Conservation (phyloP, 768 basidiomycete species). For the Lactarius akahatsu region DNA sequence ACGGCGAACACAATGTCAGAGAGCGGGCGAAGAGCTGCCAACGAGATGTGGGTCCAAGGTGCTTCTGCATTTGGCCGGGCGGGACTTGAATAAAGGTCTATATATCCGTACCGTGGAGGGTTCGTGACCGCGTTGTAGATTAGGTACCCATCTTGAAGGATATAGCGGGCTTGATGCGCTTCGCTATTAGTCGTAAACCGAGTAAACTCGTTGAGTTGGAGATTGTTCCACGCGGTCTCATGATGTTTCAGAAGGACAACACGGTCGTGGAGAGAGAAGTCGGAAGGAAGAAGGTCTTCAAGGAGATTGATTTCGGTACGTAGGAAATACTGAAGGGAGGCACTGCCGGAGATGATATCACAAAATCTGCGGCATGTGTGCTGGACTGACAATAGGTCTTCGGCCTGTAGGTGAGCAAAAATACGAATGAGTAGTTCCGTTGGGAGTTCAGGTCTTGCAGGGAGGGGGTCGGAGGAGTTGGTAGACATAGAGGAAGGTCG, state of each 20-base stretch:
- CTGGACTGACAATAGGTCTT: slow-evolving; percentile 5
- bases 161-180: not conserved
- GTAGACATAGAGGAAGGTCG: not conserved
- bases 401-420: not conserved
- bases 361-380: slow-evolving; percentile 1
- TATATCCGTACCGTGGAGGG: slow-evolving; percentile 9
- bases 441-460: not conserved
- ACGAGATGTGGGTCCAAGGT: slow-evolving; percentile 8
- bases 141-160: slow-evolving; percentile 7
- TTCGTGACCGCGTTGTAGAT: not conserved
- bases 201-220: not conserved
- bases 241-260: not conserved
- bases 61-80: not conserved
- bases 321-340: slow-evolving; percentile 9
- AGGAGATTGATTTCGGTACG: not conserved
- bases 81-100: slow-evolving; percentile 11
- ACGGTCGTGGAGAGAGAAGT: slow-evolving; percentile 1
- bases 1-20: slow-evolving; percentile 11
- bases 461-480: not conserved
- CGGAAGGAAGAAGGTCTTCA: slow-evolving; percentile 1
- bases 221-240: not conserved
- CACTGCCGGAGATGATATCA: not conserved
- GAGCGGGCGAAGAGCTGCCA: not conserved
- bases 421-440: slow-evolving; percentile 4
- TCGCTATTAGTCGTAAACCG: too few relatives aligned